Evolutionary conservation across 352 stramenopile species (phyloP), one percentile per base, ranked within the genome.

Genomic region (Globisporangium rhizosaccharum): DNA sequence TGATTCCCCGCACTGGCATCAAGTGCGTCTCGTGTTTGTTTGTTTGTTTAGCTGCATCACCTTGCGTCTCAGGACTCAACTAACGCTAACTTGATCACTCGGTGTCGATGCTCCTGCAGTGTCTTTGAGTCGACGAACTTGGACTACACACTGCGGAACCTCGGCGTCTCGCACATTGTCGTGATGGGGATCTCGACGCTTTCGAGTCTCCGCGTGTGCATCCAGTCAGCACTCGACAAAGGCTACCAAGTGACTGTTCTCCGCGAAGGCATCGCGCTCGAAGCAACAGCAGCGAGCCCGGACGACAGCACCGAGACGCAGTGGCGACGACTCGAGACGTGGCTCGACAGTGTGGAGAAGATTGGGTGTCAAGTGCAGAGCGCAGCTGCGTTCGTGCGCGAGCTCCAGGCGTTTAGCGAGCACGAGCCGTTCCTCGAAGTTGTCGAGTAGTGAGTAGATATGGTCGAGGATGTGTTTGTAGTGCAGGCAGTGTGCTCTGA

Each of bases 81-180:
- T 51, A 26, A 33, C 46, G n/a, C n/a, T n/a, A n/a, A n/a, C n/a
- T n/a, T n/a, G n/a, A n/a, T 30, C 28, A 30, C 28, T 30, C 28
- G 28, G 28, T 30, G 5, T 30, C 28, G 28, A 9, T 10, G 33
- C 33, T 25, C 15, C 2, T 15, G 48, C 54, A 96, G 85, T 58
- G 70, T 95, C 0, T 97, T 97, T 61, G 69, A 82, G 37, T 76
- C 83, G 8, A 97, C 90, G 2, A 97, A 97, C 67, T 54, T 96
- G 0, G 84, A 96, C 73, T 96, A 93, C 57, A 59, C 96, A n/a
- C 53, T 97, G 12, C 75, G 82, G 4, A 97, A 96, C 70, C 73
- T 97, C 25, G 76, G 76, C 50, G 67, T 96, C 48, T 81, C 85
- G 45, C 89, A 96, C 56, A 52, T 97, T 42, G 85, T 97, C 7